phyloP scores from a whole-genome alignment of 495 filamentous ascomycete genomes.

The Wilcoxina mikolae region DNA sequence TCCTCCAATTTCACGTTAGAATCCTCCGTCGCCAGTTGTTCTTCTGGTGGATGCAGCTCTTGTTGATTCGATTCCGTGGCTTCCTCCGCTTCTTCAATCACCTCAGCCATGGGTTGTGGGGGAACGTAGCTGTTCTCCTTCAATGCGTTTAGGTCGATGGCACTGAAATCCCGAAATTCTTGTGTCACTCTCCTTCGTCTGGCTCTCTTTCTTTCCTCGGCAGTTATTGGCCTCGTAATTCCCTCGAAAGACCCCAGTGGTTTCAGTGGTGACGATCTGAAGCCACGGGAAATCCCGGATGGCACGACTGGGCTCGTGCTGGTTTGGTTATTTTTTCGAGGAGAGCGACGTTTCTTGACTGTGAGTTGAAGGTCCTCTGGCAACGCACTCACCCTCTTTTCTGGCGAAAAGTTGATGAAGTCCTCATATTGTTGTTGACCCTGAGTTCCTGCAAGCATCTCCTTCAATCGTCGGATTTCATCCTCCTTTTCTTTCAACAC shows the following conservation, averaged over 20 bases:
- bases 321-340: not conserved
- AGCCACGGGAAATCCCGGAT: conserved; percentile 16
- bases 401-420: conserved; percentile 26
- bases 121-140: not conserved
- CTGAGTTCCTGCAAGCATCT: conserved; percentile 16
- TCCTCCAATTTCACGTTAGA: not conserved
- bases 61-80: not conserved
- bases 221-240: conserved; percentile 8
- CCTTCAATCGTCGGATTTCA: conserved; percentile 21
- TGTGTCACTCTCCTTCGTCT: conserved; percentile 25
- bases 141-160: conserved; percentile 21
- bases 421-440: conserved; percentile 14
- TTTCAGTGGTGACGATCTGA: conserved; percentile 12
- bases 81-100: not conserved
- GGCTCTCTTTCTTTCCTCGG: conserved; percentile 19
- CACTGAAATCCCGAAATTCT: conserved; percentile 27
- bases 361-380: conserved; percentile 13
- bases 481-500: conserved; percentile 14
- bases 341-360: conserved; percentile 22
- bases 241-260: conserved; percentile 6
- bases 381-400: conserved; percentile 16
- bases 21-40: not conserved
- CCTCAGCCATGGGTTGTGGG: not conserved
- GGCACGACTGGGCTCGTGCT: conserved; percentile 12
- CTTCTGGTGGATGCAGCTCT: not conserved